These are phyloP conservation scores for Linanthus parryae DNA, from an alignment of 148 eudicot species.

Conservation along the genomic window DNA sequence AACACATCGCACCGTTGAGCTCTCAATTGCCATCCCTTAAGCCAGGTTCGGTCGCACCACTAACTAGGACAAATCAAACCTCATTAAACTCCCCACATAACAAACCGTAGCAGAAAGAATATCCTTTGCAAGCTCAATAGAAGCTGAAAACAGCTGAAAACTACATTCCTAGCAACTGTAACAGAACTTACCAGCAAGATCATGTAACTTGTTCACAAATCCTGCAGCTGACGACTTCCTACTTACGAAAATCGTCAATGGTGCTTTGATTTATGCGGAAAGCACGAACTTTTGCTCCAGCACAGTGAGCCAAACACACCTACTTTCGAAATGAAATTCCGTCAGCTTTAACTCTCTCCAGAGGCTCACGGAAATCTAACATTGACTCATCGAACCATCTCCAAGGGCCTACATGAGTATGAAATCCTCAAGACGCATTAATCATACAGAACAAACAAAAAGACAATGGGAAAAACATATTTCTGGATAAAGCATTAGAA, in stretches of 20 bases:
- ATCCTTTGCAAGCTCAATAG: no score
- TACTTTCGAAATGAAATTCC: slow-evolving; percentile 86
- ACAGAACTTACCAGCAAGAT: no score
- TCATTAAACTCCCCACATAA: no score
- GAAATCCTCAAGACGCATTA: no score
- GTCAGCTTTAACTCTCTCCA: slow-evolving; percentile 74
- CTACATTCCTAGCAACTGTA: no score
- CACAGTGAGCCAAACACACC: slow-evolving; percentile 77
- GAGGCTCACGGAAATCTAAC: slow-evolving; percentile 88
- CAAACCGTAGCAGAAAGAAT: no score
- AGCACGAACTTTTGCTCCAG: slow-evolving; percentile 77
- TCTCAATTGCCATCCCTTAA: slow-evolving; percentile 63
- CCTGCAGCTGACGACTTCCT: no score
- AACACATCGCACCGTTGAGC: slow-evolving; percentile 48
- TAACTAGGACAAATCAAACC: neutral
- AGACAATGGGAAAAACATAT: no score
- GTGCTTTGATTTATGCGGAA: slow-evolving; percentile 63
- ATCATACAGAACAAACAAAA: no score
- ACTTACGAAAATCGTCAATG: slow-evolving; percentile 65
- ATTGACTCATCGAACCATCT: slow-evolving; percentile 97
- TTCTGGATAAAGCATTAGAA: no score
- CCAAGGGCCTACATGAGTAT: slow-evolving; percentile 76
- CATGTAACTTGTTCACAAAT: no score
- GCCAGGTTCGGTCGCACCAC: slow-evolving; percentile 38
- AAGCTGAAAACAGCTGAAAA: no score